phyloP scores from a whole-genome alignment of 75 land plant species.

The Adiantum capillusveneris region DNA sequence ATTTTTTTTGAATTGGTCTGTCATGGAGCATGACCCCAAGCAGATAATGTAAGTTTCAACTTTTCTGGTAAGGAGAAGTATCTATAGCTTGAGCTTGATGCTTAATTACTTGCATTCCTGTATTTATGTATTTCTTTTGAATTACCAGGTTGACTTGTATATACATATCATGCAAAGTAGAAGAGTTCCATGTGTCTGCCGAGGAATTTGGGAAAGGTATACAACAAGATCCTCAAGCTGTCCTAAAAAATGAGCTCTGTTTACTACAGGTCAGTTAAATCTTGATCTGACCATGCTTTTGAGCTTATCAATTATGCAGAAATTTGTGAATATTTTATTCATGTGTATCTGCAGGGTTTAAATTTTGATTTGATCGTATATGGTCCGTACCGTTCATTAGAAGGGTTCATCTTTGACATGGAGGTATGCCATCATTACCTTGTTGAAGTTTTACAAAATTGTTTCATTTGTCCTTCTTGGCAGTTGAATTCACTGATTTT shows the following conservation, averaged over 20 bases:
- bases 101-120: neutral
- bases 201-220: conserved; percentile 99
- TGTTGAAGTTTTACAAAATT: neutral
- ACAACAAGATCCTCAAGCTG: conserved; percentile 89
- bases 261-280: conserved; percentile 56
- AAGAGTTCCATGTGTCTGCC: conserved; percentile 96
- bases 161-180: conserved; percentile 93
- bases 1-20: conserved; percentile 89
- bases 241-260: conserved; percentile 82
- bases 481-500: conserved; percentile 1
- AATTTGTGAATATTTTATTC: neutral
- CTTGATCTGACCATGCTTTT: neutral
- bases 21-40: conserved; percentile 97
- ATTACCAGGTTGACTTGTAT: conserved; percentile 82
- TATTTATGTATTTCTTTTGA: conserved; percentile 1
- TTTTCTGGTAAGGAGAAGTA: no score
- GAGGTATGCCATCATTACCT: conserved; percentile 36
- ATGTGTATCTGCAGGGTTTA: conserved; percentile 54
- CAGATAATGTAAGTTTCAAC: conserved; percentile 63
- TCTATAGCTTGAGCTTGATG: neutral
- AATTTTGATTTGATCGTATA: conserved; percentile 96
- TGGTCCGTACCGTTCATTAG: conserved; percentile 86
- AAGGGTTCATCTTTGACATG: conserved; percentile 80
- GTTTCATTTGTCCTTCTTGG: neutral
- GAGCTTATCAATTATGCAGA: neutral